Base-by-base conservation (phyloP, 306 rosid genomes). In the Senna tora region DNA sequence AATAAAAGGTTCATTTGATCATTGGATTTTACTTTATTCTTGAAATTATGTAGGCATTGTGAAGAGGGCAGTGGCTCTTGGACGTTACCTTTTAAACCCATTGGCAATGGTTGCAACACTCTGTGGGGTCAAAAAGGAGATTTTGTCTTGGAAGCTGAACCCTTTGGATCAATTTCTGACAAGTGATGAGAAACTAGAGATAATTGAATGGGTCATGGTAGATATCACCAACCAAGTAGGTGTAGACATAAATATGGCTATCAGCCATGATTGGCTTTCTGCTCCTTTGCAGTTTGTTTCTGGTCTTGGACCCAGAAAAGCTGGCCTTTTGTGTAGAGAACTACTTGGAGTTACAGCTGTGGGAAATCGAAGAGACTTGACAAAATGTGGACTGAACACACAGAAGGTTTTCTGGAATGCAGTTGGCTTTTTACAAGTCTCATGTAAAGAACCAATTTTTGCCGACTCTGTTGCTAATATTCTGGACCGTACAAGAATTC, bases 21-120 rank as follows among this genome's bases (percentile, higher is more conserved):
- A 20, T 30, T 30, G 51, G 51, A 15, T 12, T 38, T 20, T 7
- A 15, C 30, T 38, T 28, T 62, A 49, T n/a, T 78, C 11, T 74
- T 60, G 53, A 68, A 67, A 55, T 21, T 53, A 17, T 76, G 20
- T 57, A 83, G 87, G 82, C 72, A 76, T 83, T 63, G 80, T 83
- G 51, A 83, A 65, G 80, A 73, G 87, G 69, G 84, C 87, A 17
- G 84, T 83, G 72, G 87, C 87, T 63, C 87, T 83, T 54, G 84
- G 87, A 43, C 87, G 87, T 64, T 83, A 67, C 77, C 79, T 79
- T 74, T 71, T 79, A 36, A 83, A 83, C 52, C 87, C 87, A 9
- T 51, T 80, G 82, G 84, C 82, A n/a, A 79, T 83, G 87, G 79
- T 80, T 46, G 87, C 87, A 79, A 83, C 84, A 21, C 77, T 83